Percentiles rank a stretch among this genome's conserved stretches.
These are phyloP conservation scores for Gardenia jasminoides DNA, from an alignment of 257 asterid genomes.

Conservation along the genomic window DNA sequence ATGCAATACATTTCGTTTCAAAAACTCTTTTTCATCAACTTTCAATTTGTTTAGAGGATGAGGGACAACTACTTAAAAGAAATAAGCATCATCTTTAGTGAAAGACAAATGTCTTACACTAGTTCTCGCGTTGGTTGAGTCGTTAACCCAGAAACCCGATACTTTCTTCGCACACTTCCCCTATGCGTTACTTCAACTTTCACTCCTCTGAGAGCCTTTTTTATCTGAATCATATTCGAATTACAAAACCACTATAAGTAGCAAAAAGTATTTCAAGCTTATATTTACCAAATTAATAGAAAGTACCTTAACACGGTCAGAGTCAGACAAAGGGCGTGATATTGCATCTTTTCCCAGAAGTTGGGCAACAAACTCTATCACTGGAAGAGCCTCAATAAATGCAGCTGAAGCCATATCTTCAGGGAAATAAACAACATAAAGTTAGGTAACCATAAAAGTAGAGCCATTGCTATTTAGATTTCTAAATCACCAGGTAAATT, in stretches of 20 bases:
- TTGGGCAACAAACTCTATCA: slow-evolving; percentile 86
- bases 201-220: slow-evolving; percentile 95
- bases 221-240: slow-evolving; percentile 52
- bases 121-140: slow-evolving; percentile 92
- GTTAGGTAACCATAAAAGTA: slow-evolving; percentile 1
- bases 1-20: neutral
- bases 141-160: slow-evolving; percentile 91
- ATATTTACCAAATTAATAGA: neutral
- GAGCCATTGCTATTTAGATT: neutral
- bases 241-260: neutral
- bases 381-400: slow-evolving; percentile 96
- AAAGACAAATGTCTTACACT: slow-evolving; percentile 52
- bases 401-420: slow-evolving; percentile 99
- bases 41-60: neutral
- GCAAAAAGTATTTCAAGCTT: neutral
- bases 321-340: slow-evolving; percentile 84
- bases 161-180: slow-evolving; percentile 86
- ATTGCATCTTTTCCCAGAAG: slow-evolving; percentile 84
- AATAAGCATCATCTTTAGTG: neutral
- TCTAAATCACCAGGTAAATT: slow-evolving; percentile 3
- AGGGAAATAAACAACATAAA: slow-evolving; percentile 5
- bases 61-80: neutral
- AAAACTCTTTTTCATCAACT: neutral
- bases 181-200: slow-evolving; percentile 99
- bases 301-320: slow-evolving; percentile 83